Conservation (phyloP, 768 basidiomycete genomes). For the Phanerochaete carnosa region DNA sequence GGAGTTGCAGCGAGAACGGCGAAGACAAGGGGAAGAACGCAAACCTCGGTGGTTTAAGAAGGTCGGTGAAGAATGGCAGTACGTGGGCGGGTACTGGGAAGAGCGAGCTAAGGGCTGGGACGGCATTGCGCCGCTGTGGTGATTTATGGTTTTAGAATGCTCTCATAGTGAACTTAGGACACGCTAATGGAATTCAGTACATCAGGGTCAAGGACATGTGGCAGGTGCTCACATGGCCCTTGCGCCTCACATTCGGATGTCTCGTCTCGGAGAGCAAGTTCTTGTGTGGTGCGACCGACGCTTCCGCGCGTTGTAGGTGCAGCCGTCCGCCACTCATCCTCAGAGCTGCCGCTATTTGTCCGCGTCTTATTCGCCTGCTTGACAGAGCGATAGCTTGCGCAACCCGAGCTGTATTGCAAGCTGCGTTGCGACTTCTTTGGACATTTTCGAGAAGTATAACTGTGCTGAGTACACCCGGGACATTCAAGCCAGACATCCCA, state of each 20-base stretch:
- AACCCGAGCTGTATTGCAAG: not conserved
- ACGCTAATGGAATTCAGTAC: constrained; percentile 9
- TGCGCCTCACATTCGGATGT: not conserved
- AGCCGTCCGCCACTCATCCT: not conserved
- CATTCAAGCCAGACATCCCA: not conserved
- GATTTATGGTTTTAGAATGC: constrained; percentile 21
- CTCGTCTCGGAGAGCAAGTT: not conserved
- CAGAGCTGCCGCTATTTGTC: constrained; percentile 21
- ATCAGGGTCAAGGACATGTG: constrained; percentile 1
- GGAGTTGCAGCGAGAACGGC: constrained; percentile 71
- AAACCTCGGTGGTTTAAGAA: constrained; percentile 75
- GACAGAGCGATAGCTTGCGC: not conserved
- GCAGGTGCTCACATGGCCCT: not conserved
- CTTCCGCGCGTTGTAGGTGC: not conserved
- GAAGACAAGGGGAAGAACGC: constrained; percentile 55
- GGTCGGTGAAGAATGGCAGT: constrained; percentile 69
- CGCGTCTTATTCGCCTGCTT: constrained; percentile 23
- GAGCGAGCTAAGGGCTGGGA: constrained; percentile 64
- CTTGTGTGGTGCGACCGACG: not conserved
- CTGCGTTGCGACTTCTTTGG: not conserved
- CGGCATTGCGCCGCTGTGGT: constrained; percentile 61
- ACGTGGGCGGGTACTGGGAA: constrained; percentile 84
- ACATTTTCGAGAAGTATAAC: not conserved
- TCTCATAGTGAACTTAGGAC: not conserved
- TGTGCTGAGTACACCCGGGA: not conserved